Conservation (phyloP, 768 basidiomycete genomes). For the Paxillus involutus region DNA sequence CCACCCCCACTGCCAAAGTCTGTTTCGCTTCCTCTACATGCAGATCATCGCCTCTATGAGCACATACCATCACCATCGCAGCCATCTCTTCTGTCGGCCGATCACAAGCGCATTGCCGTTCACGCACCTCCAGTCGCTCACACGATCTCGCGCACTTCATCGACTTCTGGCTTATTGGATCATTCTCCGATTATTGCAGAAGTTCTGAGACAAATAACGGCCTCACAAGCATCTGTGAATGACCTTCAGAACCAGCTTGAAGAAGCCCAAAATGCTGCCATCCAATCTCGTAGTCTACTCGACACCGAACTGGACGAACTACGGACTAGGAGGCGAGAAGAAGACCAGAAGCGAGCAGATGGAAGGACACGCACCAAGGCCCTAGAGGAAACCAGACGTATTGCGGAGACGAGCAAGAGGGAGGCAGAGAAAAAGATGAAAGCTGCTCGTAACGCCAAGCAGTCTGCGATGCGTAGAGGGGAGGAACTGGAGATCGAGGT, state of each 20-base stretch:
- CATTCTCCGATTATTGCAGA: constrained; percentile 72
- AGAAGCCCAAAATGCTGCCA: constrained; percentile 56
- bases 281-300: constrained; percentile 62
- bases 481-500: constrained; percentile 65
- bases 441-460: constrained; percentile 60
- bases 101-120: constrained; percentile 27
- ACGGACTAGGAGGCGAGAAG: constrained; percentile 74
- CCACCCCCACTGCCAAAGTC: constrained; percentile 86
- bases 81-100: constrained; percentile 16
- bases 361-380: constrained; percentile 80
- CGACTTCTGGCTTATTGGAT: constrained; percentile 40
- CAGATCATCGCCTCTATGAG: constrained; percentile 38
- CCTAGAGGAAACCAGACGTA: constrained; percentile 84
- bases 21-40: constrained; percentile 74
- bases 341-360: constrained; percentile 77
- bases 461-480: constrained; percentile 58
- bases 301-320: constrained; percentile 72
- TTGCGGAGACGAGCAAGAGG: constrained; percentile 73
- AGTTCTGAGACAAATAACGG: constrained; percentile 70
- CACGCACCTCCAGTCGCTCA: constrained; percentile 26
- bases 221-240: constrained; percentile 56
- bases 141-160: constrained; percentile 23
- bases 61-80: constrained; percentile 25
- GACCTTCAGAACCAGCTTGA: constrained; percentile 72
- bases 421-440: constrained; percentile 90